These are phyloP conservation scores for Cephalotrichum gorgonifer DNA, from an alignment of 2,329 filamentous ascomycete species.

Conservation along the genomic window DNA sequence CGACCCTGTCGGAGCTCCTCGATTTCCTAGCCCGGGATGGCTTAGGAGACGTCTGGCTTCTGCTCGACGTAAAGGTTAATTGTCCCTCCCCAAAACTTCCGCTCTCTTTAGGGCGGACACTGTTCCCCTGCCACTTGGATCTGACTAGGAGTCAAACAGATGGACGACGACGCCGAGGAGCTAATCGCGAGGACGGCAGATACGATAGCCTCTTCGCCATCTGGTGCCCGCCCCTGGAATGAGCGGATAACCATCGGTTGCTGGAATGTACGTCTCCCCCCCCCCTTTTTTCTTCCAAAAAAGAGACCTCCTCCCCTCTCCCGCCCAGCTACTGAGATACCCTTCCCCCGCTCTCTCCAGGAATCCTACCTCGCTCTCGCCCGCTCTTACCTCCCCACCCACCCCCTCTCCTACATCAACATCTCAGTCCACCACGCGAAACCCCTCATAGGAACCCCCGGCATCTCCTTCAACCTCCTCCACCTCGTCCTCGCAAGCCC, in stretches of 20 bases:
- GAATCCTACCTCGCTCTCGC: slow-evolving; percentile 59
- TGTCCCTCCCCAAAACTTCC: background rate
- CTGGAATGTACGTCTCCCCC: slow-evolving; percentile 53
- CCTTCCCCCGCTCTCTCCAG: slow-evolving; percentile 18
- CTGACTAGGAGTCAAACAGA: slow-evolving; percentile 26
- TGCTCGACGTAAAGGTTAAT: slow-evolving; percentile 78
- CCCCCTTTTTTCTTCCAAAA: background rate
- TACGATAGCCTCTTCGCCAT: slow-evolving; percentile 45
- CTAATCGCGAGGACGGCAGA: slow-evolving; percentile 61
- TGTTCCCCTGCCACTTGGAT: too few relatives aligned
- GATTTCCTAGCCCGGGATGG: slow-evolving; percentile 57
- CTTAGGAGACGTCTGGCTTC: slow-evolving; percentile 61
- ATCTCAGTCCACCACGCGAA: slow-evolving; percentile 54
- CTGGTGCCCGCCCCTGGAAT: slow-evolving; percentile 50
- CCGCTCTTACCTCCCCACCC: slow-evolving; percentile 49
- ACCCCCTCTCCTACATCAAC: slow-evolving; percentile 58
- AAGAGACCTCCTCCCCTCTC: background rate
- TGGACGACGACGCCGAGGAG: slow-evolving; percentile 57
- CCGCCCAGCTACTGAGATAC: background rate
- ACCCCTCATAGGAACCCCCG: slow-evolving; percentile 50
- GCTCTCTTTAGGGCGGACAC: background rate
- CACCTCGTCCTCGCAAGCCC: slow-evolving; percentile 59
- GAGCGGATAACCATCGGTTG: slow-evolving; percentile 68
- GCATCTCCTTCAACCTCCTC: slow-evolving; percentile 70
- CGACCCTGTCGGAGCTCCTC: slow-evolving; percentile 64